Percentiles rank a stretch among this genome's conserved stretches.
These are phyloP conservation scores for Trichophaea hybrida DNA, from an alignment of 2,329 filamentous ascomycete species.

Conservation along the genomic window DNA sequence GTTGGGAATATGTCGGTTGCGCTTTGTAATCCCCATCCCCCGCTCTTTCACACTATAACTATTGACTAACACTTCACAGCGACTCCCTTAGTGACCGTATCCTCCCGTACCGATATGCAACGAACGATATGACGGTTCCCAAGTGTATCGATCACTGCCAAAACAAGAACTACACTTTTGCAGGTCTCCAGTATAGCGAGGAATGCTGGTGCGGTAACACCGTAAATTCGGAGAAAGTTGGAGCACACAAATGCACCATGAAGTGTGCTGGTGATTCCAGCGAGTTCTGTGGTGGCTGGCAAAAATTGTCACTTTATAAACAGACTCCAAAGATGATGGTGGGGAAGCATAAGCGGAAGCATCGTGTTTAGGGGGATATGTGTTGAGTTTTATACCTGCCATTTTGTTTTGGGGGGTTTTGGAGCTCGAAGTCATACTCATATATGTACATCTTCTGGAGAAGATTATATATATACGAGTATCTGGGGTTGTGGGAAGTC, in stretches of 20 bases:
- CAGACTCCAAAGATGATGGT: neutral
- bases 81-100: constrained; percentile 33
- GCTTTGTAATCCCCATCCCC: constrained; percentile 29
- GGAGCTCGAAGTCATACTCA: no score
- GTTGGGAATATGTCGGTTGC: constrained; percentile 49
- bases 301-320: constrained; percentile 23
- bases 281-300: constrained; percentile 24
- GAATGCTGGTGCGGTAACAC: constrained; percentile 40
- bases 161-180: constrained; percentile 37
- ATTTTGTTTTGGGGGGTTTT: no score
- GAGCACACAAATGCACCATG: constrained; percentile 17
- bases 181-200: constrained; percentile 42
- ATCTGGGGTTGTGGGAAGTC: no score
- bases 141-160: constrained; percentile 43
- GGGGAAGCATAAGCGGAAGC: no score
- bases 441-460: no score
- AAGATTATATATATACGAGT: no score
- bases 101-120: constrained; percentile 20
- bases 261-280: constrained; percentile 22
- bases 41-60: no score
- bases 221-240: constrained; percentile 2
- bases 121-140: constrained; percentile 40
- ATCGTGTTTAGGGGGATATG: no score
- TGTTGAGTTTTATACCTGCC: no score
- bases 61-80: neutral